Evolutionary conservation across 1,284 basidiomycete genomes (phyloP).

Genomic region (Tilletia indica): DNA sequence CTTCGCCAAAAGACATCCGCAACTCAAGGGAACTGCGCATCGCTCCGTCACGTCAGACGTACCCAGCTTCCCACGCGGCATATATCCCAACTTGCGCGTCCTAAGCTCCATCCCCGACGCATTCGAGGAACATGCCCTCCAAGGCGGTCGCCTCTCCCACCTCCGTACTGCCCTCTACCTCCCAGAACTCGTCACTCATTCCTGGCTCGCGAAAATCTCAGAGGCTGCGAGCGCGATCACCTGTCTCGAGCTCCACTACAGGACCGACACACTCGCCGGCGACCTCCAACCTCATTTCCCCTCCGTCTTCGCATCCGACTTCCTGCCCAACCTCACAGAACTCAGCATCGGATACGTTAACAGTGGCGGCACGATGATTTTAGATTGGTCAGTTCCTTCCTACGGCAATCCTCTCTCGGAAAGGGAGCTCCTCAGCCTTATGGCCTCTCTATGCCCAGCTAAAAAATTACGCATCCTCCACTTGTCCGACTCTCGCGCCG

Average conservation of each 20-base stretch:
- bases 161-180: not conserved
- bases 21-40: no score
- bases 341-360: not conserved
- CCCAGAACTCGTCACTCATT: not conserved
- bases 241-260: not conserved
- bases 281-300: no score
- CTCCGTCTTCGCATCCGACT: no score
- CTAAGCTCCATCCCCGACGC: not conserved
- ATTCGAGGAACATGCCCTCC: not conserved
- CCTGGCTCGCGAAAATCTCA: not conserved
- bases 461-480: not conserved
- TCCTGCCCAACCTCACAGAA: not conserved
- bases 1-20: not conserved
- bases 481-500: no score
- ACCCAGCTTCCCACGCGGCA: not conserved
- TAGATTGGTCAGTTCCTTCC: not conserved
- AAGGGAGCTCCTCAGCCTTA: no score
- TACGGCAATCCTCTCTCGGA: not conserved
- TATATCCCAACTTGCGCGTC: not conserved
- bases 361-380: not conserved
- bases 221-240: not conserved
- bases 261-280: no score
- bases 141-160: not conserved
- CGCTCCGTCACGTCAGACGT: not conserved
- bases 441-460: no score